A percentile compares a stretch with the other conserved stretches of the same genome.
Evolutionary conservation across 257 asterid genomes (phyloP).

Genomic region (Solanum chaucha): DNA sequence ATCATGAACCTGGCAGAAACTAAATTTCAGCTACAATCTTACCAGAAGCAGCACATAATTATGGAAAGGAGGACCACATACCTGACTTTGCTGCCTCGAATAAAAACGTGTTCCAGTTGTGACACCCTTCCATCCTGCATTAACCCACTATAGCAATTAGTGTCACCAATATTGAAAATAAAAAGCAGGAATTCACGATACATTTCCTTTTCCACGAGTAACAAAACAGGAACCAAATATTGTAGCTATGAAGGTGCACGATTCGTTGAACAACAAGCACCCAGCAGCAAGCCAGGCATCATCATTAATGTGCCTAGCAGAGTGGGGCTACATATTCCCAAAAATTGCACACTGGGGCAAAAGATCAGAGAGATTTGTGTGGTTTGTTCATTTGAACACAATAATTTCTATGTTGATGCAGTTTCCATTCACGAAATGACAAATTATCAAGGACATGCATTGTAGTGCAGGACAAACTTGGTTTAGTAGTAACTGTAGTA

Average conservation of each 20-base stretch:
- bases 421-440: background rate
- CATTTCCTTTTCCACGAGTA: background rate
- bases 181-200: background rate
- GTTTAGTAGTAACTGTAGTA: background rate
- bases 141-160: background rate
- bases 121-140: constrained; percentile 85
- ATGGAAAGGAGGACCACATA: constrained; percentile 7
- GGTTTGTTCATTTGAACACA: background rate
- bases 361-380: background rate
- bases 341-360: background rate
- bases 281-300: background rate
- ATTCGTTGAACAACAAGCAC: background rate
- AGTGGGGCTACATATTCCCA: background rate
- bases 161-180: background rate
- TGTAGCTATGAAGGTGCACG: background rate
- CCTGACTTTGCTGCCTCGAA: constrained; percentile 99
- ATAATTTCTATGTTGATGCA: background rate
- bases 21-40: background rate
- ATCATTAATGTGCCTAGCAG: background rate
- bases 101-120: constrained; percentile 88
- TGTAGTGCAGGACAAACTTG: background rate
- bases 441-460: background rate
- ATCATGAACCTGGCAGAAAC: constrained; percentile 73
- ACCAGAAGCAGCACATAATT: background rate
- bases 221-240: background rate